Evolutionary conservation across 176 grass and related monocot genomes (phyloP).

Genomic region (Typha latifolia): DNA sequence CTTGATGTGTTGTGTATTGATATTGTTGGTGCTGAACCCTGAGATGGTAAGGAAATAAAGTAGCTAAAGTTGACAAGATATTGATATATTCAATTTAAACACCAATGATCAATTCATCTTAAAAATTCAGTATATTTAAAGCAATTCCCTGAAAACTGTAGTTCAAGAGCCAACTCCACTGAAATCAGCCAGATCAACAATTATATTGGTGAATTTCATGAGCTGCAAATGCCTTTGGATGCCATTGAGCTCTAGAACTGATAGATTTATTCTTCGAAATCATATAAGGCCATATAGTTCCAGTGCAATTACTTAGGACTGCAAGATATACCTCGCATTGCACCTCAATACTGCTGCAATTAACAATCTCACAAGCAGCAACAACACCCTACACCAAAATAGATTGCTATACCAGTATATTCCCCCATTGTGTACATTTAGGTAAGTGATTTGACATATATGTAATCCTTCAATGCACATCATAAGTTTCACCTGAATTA

Average conservation of each 20-base stretch:
- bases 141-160: not conserved
- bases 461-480: constrained; percentile 14
- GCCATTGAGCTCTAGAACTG: too few species aligned
- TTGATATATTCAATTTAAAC: not conserved
- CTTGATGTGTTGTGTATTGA: constrained; percentile 61
- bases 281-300: too few species aligned
- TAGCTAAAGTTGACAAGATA: not conserved
- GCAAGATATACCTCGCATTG: constrained; percentile 40
- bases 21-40: constrained; percentile 49
- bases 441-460: too few species aligned
- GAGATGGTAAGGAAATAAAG: not conserved
- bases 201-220: too few species aligned
- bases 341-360: constrained; percentile 51
- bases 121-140: not conserved
- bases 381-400: constrained; percentile 33
- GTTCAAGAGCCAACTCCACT: too few species aligned
- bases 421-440: constrained; percentile 48
- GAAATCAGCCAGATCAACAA: too few species aligned
- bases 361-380: constrained; percentile 54
- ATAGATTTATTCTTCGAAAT: too few species aligned
- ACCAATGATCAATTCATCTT: not conserved
- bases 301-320: too few species aligned
- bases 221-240: too few species aligned
- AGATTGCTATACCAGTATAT: not conserved
- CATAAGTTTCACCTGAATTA: not conserved